phyloP scores from a whole-genome alignment of 805 yeast genomes.

The Metschnikowia cubensis region DNA sequence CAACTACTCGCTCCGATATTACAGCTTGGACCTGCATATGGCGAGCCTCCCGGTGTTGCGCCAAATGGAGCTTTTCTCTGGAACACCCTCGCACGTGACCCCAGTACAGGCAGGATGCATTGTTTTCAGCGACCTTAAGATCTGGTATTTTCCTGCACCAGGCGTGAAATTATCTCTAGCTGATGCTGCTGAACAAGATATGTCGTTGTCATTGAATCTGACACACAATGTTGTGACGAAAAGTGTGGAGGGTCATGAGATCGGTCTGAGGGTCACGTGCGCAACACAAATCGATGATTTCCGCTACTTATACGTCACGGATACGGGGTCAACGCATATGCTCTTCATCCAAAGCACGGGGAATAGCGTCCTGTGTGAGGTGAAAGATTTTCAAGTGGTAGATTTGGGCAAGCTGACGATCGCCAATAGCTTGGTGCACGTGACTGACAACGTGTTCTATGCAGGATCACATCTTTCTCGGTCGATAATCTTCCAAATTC shows the following conservation, averaged over 20 bases:
- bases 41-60: slow-evolving; percentile 10
- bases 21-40: slow-evolving; percentile 14
- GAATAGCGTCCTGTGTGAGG: not conserved
- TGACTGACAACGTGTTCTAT: slow-evolving; percentile 25
- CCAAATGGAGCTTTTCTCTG: slow-evolving; percentile 29
- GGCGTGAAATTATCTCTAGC: not conserved
- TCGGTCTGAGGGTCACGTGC: slow-evolving; percentile 11
- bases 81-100: slow-evolving; percentile 27
- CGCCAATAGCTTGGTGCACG: slow-evolving; percentile 26
- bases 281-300: slow-evolving; percentile 24
- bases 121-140: slow-evolving; percentile 23
- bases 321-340: slow-evolving; percentile 27
- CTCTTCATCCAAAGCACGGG: slow-evolving; percentile 16
- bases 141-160: slow-evolving; percentile 26
- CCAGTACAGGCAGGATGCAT: slow-evolving; percentile 20
- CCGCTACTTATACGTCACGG: slow-evolving; percentile 26
- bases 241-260: not conserved
- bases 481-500: slow-evolving; percentile 27
- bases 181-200: slow-evolving; percentile 5
- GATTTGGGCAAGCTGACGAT: slow-evolving; percentile 29
- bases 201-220: slow-evolving; percentile 6
- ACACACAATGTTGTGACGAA: slow-evolving; percentile 9
- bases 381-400: slow-evolving; percentile 19
- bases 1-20: slow-evolving; percentile 29
- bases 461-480: slow-evolving; percentile 29